Percentiles rank a stretch among this genome's conserved stretches.
These are phyloP conservation scores for Trebouxia gelatinosa DNA, from an alignment of 163 green algal species.

Conservation along the genomic window DNA sequence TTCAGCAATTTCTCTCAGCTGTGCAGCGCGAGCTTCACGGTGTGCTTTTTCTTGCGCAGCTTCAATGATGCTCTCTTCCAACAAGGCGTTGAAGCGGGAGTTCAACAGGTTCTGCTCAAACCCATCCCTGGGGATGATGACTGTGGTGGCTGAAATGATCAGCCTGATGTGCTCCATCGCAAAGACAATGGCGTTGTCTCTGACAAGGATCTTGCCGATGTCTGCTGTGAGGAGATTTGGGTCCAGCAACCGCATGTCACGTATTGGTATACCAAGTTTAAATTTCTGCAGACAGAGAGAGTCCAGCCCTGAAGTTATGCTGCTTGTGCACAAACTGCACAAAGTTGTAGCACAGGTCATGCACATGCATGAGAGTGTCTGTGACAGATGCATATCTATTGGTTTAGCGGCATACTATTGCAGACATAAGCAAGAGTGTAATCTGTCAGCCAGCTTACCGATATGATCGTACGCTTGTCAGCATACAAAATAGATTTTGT, in stretches of 20 bases:
- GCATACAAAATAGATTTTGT: constrained; percentile 48
- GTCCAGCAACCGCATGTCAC: constrained; percentile 86
- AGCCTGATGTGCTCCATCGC: constrained; percentile 77
- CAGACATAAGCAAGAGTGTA: background rate
- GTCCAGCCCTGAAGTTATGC: no score
- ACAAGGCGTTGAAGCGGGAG: constrained; percentile 27
- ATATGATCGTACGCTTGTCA: constrained; percentile 61
- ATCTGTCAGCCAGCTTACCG: background rate
- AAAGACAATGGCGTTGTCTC: constrained; percentile 83
- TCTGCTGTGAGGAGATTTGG: constrained; percentile 55
- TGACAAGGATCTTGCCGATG: constrained; percentile 71
- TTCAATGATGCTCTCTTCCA: constrained; percentile 39
- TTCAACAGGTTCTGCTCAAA: constrained; percentile 49
- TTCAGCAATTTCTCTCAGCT: constrained; percentile 18
- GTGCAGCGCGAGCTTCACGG: background rate
- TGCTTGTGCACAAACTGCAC: background rate
- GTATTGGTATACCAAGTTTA: constrained; percentile 75
- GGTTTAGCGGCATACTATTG: background rate
- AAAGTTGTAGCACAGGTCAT: background rate
- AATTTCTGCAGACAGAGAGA: constrained; percentile 39
- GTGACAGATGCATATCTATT: background rate
- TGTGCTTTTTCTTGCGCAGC: constrained; percentile 16
- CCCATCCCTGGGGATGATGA: constrained; percentile 57
- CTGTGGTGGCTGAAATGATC: constrained; percentile 76
- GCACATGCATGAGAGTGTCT: background rate